Base-by-base conservation (phyloP, 2,329 filamentous ascomycete genomes). In the Pseudogymnoascus sp. region DNA sequence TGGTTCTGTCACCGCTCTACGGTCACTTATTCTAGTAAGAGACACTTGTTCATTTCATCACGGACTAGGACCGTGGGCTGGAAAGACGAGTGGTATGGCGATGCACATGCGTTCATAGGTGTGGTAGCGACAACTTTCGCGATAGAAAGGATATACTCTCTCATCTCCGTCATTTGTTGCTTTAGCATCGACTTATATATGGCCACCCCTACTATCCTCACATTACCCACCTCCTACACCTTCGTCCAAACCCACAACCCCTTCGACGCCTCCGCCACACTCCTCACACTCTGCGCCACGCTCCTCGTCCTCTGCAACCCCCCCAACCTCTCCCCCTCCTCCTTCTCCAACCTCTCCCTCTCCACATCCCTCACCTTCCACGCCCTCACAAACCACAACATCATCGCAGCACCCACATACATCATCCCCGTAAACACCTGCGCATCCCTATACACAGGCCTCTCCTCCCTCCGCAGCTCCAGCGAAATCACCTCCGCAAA, bases 401-500 rank as follows among this genome's bases (percentile, higher is more conserved):
- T 79, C 1, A 74, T 64, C 2, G 83, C 78, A 0, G 79, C 83
- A 0, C 75, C 79, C 13, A 85, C 69, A 70, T 85, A 86, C 79
- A 84, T 84, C 70, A 81, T 79, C 14, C 64, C 64, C 21, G 59
- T 59, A 24, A 65, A 65, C 4, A 65, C 40, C 62, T 65, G 64
- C 10, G 62, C 62, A 40, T 65, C 61, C 16, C 62, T 61, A 50
- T 63, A 64, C 19, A 59, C 14, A 19, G 56, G 56, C 11, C 21
- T 38, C n/a, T 19, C 14, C 8, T 42, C 19, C 26, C 37, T 40
- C 21, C 26, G 11, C 44, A 61, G 7, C 64, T 81, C 77, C 14
- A 84, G 72, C 0, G 76, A 81, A 64, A 84, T 83, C 0, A 80
- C 74, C 67, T 86, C 82, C 60, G 82, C 82, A 66, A 86, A 90